A percentile compares a stretch with the other conserved stretches of the same genome.
Evolutionary conservation across 176 grass and related monocot genomes (phyloP).

Genomic region (Triticum urartu): DNA sequence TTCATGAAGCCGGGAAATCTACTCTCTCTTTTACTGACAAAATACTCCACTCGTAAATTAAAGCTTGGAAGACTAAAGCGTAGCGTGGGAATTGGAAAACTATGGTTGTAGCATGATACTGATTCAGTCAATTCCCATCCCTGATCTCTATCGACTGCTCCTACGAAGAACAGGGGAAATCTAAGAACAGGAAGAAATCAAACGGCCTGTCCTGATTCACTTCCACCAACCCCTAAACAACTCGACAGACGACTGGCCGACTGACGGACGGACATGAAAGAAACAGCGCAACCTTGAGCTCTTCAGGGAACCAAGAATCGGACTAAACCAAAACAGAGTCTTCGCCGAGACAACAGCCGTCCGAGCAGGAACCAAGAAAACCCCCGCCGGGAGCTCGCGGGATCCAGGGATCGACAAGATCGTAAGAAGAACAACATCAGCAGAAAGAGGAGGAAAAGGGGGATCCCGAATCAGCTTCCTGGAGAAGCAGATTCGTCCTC

Average conservation of each 20-base stretch:
- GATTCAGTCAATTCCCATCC: not conserved
- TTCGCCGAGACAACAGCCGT: not conserved
- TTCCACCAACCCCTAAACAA: not conserved
- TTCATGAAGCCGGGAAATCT: not conserved
- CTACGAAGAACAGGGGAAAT: not conserved
- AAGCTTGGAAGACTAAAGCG: too few species aligned
- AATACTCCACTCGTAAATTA: too few species aligned
- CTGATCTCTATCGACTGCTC: not conserved
- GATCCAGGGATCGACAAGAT: not conserved
- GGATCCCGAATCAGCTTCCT: not conserved
- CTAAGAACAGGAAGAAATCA: not conserved
- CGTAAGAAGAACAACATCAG: not conserved
- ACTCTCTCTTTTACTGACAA: not conserved
- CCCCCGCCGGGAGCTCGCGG: not conserved
- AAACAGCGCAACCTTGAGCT: not conserved
- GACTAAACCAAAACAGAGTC: not conserved
- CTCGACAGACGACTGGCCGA: too few species aligned
- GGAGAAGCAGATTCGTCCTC: not conserved
- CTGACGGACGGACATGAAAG: not conserved
- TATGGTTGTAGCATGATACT: not conserved
- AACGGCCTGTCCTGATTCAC: not conserved
- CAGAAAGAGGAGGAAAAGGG: too few species aligned
- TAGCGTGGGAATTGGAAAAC: not conserved
- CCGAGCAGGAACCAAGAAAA: not conserved
- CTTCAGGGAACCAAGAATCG: not conserved